Evolutionary conservation across 768 basidiomycete species (phyloP).

Genomic region (Multifurca ochricompacta): DNA sequence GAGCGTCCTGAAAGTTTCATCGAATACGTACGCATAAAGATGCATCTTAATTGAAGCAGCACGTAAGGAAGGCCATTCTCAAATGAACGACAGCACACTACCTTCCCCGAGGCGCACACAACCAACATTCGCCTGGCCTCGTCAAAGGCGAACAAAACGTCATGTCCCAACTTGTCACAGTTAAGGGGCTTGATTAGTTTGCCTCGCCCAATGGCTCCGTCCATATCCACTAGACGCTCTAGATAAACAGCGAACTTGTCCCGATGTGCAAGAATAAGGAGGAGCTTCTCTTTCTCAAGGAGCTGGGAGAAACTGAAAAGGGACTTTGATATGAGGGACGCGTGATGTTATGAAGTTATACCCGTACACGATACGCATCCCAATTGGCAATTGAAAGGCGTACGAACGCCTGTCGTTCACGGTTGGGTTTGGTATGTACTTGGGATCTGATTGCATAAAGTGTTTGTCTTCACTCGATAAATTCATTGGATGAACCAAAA

Average conservation of each 20-base stretch:
- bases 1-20: slow-evolving; percentile 36
- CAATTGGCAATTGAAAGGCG: slow-evolving; percentile 5
- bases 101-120: slow-evolving; percentile 38
- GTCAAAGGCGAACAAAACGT: slow-evolving; percentile 42
- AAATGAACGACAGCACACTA: slow-evolving; percentile 9
- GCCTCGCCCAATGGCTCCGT: not conserved
- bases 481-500: not conserved
- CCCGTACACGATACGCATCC: not conserved
- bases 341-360: not conserved
- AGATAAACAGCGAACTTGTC: slow-evolving; percentile 8
- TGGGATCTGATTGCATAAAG: not conserved
- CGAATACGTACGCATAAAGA: slow-evolving; percentile 41
- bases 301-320: slow-evolving; percentile 9
- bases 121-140: slow-evolving; percentile 44
- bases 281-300: slow-evolving; percentile 8
- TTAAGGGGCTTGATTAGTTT: slow-evolving; percentile 25
- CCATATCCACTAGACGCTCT: not conserved
- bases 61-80: not conserved
- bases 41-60: slow-evolving; percentile 21
- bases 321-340: not conserved
- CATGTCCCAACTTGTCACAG: slow-evolving; percentile 39
- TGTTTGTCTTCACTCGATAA: slow-evolving; percentile 8
- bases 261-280: slow-evolving; percentile 4
- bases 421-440: not conserved
- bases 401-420: not conserved